phyloP scores from a whole-genome alignment of 2,329 filamentous ascomycete species.

The Fusarium lyarnte region DNA sequence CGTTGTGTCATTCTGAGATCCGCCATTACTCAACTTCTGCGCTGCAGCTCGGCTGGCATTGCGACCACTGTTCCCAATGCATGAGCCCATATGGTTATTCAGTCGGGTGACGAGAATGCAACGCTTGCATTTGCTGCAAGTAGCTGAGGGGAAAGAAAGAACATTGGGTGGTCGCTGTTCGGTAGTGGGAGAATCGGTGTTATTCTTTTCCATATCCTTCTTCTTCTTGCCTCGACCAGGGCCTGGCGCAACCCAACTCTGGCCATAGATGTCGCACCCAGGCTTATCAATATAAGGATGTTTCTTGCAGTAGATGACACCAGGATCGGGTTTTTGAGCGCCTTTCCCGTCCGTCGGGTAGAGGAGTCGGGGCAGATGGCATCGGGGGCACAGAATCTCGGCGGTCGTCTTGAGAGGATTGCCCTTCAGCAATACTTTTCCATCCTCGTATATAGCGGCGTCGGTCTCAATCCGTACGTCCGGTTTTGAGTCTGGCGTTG shows the following conservation, averaged over 20 bases:
- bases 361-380: slow-evolving; percentile 77
- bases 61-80: slow-evolving; percentile 72
- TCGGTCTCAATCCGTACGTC: slow-evolving; percentile 70
- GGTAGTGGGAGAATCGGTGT: slow-evolving; percentile 58
- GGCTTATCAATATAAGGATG: slow-evolving; percentile 80
- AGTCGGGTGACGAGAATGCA: slow-evolving; percentile 72
- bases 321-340: slow-evolving; percentile 71
- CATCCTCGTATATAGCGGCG: slow-evolving; percentile 76
- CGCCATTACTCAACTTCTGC: slow-evolving; percentile 70
- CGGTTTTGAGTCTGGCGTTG: slow-evolving; percentile 62
- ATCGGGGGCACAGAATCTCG: slow-evolving; percentile 78
- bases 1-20: slow-evolving; percentile 64
- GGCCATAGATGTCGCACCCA: slow-evolving; percentile 83
- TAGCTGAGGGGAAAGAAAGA: slow-evolving; percentile 71
- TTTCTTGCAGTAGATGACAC: slow-evolving; percentile 80
- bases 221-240: slow-evolving; percentile 80
- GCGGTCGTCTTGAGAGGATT: slow-evolving; percentile 77
- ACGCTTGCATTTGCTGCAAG: slow-evolving; percentile 73
- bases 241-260: slow-evolving; percentile 78
- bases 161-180: slow-evolving; percentile 69
- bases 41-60: slow-evolving; percentile 70
- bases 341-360: slow-evolving; percentile 78
- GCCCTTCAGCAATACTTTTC: slow-evolving; percentile 73
- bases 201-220: slow-evolving; percentile 76
- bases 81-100: slow-evolving; percentile 75